Evolutionary conservation across 1,284 basidiomycete species (phyloP), one percentile per base, ranked within the genome.

Genomic region (Papiliotrema nemorosa): DNA sequence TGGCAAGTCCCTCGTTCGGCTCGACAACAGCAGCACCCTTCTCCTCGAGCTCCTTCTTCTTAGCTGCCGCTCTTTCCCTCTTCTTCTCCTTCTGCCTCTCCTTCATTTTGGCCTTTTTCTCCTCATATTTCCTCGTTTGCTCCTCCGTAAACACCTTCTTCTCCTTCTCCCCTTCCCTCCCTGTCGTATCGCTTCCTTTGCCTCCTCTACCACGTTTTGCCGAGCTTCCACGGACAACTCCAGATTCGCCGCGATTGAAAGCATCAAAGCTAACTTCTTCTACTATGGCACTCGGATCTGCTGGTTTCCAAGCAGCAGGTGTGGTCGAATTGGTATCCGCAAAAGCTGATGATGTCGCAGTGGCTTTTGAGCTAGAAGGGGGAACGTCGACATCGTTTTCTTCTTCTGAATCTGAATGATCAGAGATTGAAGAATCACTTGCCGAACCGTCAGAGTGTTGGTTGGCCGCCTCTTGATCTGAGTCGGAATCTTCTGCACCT

Each of bases 31-130:
- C 39, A 20, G 10, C 39, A 5, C 13, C 39, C 35, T 37, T 37
- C 6, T 18, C 35, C 44, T 45, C 44, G 10, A 2, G 31, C 21
- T 29, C 20, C 10, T 9, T 24, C 36, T 24, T 25, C 45, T 34
- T 40, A 5, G 24, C 24, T 22, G 38, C 47, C 22, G 26, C 18
- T 26, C 24, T 35, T 44, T 61, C 64, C 40, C 55, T 59, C 42
- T 56, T 53, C 54, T 64, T 66, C n/a, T 60, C 64, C 60, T 66
- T 68, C 42, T 56, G 53, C 52, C 52, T 60, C 41, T 64, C 67
- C 51, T 58, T 64, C 48, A 55, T 58, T 41, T 50, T 59, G 18
- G 50, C 57, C 47, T 45, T 50, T 38, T 52, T 59, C 40, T 62
- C 67, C 47, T 63, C 62, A 37, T 52, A 44, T 20, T 47, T 47